phyloP scores from a whole-genome alignment of 305 asterid genomes.

The Salvia sclarea region DNA sequence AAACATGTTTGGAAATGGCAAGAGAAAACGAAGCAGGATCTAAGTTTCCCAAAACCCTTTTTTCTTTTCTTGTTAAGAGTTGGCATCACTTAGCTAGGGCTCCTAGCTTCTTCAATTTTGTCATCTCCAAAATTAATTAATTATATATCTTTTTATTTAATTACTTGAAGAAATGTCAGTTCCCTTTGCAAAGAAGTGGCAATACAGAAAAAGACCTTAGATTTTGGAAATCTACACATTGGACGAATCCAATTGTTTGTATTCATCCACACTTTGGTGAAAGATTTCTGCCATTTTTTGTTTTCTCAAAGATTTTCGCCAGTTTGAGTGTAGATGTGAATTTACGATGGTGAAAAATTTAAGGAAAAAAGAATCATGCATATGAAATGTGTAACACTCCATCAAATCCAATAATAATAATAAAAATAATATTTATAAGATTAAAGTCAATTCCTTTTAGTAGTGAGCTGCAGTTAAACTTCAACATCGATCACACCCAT shows the following conservation, averaged over 20 bases:
- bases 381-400: background rate
- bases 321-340: constrained; percentile 29
- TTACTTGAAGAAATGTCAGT: constrained; percentile 29
- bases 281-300: constrained; percentile 17
- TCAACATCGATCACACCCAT: no score
- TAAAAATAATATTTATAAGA: background rate
- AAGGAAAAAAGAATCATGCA: background rate
- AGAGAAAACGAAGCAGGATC: constrained; percentile 38
- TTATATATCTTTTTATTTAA: background rate
- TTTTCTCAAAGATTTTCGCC: background rate
- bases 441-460: background rate
- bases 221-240: constrained; percentile 6
- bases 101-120: constrained; percentile 4
- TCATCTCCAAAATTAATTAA: background rate
- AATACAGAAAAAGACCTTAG: constrained; percentile 5
- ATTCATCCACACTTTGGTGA: constrained; percentile 34
- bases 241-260: background rate
- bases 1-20: constrained; percentile 32
- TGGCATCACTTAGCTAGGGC: constrained; percentile 34
- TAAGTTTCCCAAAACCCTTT: constrained; percentile 31
- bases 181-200: constrained; percentile 30
- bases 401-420: background rate
- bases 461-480: no score
- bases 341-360: constrained; percentile 36
- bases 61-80: constrained; percentile 39